phyloP scores from a whole-genome alignment of 495 filamentous ascomycete genomes.

The Penicillium odoratum region DNA sequence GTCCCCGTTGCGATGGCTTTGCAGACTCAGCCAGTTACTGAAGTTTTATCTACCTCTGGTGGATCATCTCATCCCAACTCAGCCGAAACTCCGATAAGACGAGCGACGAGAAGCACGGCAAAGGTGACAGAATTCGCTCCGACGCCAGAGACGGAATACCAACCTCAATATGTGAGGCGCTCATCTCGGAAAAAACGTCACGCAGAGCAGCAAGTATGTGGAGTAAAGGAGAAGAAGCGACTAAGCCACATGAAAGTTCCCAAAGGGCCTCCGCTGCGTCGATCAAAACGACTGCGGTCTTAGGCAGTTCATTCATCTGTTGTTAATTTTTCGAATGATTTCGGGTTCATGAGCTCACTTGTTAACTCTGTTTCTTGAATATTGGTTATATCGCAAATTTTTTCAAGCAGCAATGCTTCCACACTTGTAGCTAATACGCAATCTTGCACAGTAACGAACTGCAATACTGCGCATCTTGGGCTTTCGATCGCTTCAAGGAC shows the following conservation, averaged over 20 bases:
- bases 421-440: too few relatives aligned
- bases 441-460: too few relatives aligned
- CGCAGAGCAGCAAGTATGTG: constrained; percentile 8
- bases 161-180: constrained; percentile 14
- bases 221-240: constrained; percentile 5
- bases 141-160: constrained; percentile 5
- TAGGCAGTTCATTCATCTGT: too few relatives aligned
- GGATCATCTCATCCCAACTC: constrained; percentile 12
- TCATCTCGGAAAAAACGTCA: constrained; percentile 8
- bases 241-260: constrained; percentile 5
- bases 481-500: too few relatives aligned
- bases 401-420: too few relatives aligned
- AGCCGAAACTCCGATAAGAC: constrained; percentile 13
- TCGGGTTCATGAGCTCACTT: too few relatives aligned
- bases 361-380: too few relatives aligned
- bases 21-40: constrained; percentile 5
- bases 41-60: constrained; percentile 13
- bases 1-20: constrained; percentile 6
- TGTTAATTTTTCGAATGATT: too few relatives aligned
- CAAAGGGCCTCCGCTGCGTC: constrained; percentile 12
- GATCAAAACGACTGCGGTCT: constrained; percentile 14
- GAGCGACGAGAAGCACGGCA: constrained; percentile 18
- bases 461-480: too few relatives aligned
- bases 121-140: constrained; percentile 11
- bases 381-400: too few relatives aligned